Percentiles rank a stretch among this genome's conserved stretches.
Conservation (phyloP, 1,284 basidiomycete species). For the Moesziomyces sp. region DNA sequence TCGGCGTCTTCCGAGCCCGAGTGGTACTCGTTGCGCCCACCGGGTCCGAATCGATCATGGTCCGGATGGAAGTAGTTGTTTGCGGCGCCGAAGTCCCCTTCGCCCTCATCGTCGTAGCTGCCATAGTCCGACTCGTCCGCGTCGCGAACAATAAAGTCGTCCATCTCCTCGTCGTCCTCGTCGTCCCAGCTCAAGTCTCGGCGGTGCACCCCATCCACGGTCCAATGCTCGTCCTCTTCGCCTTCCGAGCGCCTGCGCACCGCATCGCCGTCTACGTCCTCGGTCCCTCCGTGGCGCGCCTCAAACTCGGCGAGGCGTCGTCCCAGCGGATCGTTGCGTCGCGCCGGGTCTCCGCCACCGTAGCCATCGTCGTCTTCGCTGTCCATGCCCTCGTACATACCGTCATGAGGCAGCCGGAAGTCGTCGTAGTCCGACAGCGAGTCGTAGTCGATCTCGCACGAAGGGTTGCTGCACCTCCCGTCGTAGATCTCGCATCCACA, state of each 20-base stretch:
- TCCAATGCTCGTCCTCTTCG: neutral
- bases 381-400: constrained; percentile 2
- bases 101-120: constrained; percentile 6
- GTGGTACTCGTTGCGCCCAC: neutral
- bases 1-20: neutral
- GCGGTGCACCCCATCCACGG: neutral
- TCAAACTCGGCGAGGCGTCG: constrained; percentile 21
- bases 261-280: neutral
- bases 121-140: constrained; percentile 1
- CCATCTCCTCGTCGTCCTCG: constrained; percentile 35
- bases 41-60: neutral
- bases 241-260: neutral
- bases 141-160: constrained; percentile 35
- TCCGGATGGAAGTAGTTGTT: neutral
- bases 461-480: constrained; percentile 52
- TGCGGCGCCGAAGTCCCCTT: neutral
- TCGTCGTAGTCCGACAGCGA: constrained; percentile 27
- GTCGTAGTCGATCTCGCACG: constrained; percentile 52
- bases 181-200: neutral
- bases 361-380: constrained; percentile 21
- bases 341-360: constrained; percentile 3
- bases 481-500: constrained; percentile 62
- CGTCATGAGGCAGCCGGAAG: neutral
- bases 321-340: constrained; percentile 7
- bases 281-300: constrained; percentile 16